Conservation (phyloP, 2,329 filamentous ascomycete genomes). For the Penicillium vulpinum region DNA sequence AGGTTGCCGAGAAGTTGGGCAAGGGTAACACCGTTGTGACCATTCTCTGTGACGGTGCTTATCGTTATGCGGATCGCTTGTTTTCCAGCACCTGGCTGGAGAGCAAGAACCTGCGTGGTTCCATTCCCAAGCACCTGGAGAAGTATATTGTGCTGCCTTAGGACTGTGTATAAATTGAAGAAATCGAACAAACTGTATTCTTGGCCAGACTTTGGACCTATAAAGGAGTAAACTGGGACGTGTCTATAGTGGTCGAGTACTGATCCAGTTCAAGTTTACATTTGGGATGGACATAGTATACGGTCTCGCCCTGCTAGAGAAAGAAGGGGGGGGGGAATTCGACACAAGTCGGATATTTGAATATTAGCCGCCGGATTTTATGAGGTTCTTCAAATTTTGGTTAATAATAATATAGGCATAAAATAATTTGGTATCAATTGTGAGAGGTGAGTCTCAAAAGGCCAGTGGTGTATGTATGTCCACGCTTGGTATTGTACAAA, state of each 20-base stretch:
- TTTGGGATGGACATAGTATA: not conserved
- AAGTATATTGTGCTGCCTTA: slow-evolving; percentile 93
- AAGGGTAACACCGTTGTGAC: slow-evolving; percentile 90
- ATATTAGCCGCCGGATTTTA: not conserved
- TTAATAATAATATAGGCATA: not conserved
- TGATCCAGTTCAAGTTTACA: too few relatives aligned
- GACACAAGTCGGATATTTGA: too few relatives aligned
- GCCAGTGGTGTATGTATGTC: slow-evolving; percentile 7
- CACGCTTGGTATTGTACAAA: slow-evolving; percentile 13
- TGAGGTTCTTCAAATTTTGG: not conserved
- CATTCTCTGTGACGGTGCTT: slow-evolving; percentile 93
- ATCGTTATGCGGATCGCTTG: slow-evolving; percentile 88
- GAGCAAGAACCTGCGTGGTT: slow-evolving; percentile 76
- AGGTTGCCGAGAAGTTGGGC: slow-evolving; percentile 87
- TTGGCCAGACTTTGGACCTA: not conserved
- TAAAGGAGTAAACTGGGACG: not conserved
- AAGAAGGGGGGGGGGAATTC: not conserved
- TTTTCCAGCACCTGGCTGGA: slow-evolving; percentile 91
- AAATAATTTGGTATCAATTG: slow-evolving; percentile 8
- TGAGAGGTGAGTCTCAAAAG: slow-evolving; percentile 10
- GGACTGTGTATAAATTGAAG: slow-evolving; percentile 11
- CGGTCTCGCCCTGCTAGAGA: too few relatives aligned
- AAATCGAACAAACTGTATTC: not conserved
- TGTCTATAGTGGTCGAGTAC: not conserved
- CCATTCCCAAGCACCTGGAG: slow-evolving; percentile 79